Percentiles rank a stretch among this genome's conserved stretches.
These are phyloP conservation scores for Pseudonitzschia delicatissima DNA, from an alignment of 108 stramenopile species.

Conservation along the genomic window DNA sequence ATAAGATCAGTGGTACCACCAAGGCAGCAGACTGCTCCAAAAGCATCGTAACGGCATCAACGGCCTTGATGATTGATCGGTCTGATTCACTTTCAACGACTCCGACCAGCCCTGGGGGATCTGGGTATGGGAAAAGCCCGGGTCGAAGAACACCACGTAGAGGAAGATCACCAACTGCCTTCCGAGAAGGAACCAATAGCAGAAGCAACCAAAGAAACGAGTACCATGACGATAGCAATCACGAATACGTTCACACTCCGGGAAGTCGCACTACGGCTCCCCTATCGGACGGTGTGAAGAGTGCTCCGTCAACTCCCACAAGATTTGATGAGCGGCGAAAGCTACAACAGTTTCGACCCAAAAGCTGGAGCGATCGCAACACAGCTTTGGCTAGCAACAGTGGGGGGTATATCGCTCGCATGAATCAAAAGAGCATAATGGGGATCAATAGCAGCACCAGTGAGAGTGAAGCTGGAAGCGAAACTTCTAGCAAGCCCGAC, in stretches of 20 bases:
- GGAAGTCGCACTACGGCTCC: not conserved
- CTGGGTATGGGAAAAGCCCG: not conserved
- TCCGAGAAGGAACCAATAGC: not conserved
- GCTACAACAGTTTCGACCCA: not conserved
- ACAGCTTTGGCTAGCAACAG: too few relatives aligned
- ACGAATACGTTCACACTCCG: not conserved
- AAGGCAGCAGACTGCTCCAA: constrained; percentile 1
- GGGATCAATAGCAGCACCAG: not conserved
- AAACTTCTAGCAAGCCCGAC: too few relatives aligned
- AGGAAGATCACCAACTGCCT: not conserved
- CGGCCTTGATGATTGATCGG: not conserved
- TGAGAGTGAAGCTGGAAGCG: not conserved
- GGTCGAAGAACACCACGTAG: not conserved
- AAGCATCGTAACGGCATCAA: not conserved
- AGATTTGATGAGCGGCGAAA: too few relatives aligned
- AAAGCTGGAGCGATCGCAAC: not conserved
- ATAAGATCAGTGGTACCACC: not conserved
- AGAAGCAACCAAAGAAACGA: not conserved
- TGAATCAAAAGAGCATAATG: too few relatives aligned
- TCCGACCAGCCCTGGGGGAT: not conserved
- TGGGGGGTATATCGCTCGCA: too few relatives aligned
- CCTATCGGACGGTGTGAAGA: not conserved
- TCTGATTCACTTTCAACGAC: not conserved
- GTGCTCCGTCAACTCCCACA: too few relatives aligned
- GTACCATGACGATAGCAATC: not conserved